phyloP scores from a whole-genome alignment of 2,329 filamentous ascomycete genomes.

The Cladophialophora chaetospira region DNA sequence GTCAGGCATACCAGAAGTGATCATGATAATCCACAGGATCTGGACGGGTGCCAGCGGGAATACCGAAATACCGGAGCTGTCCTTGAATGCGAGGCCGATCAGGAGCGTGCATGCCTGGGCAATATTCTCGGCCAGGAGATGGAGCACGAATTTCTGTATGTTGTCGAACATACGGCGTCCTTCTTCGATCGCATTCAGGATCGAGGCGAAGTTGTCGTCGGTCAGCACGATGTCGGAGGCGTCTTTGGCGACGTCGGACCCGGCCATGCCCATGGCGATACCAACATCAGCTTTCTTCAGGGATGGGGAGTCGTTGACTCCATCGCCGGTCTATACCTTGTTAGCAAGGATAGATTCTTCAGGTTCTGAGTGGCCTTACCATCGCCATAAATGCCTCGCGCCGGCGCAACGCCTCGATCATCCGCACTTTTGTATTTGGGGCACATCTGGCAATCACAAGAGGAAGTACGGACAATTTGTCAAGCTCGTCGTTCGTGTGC shows the following conservation, averaged over 20 bases:
- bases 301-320: constrained; percentile 83
- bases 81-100: constrained; percentile 79
- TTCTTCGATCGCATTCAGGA: constrained; percentile 80
- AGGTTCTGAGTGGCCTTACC: constrained; percentile 37
- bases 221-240: constrained; percentile 68
- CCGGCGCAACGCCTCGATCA: constrained; percentile 66
- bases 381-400: constrained; percentile 77
- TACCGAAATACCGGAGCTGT: constrained; percentile 69
- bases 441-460: constrained; percentile 62
- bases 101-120: constrained; percentile 80
- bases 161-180: constrained; percentile 86
- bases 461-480: constrained; percentile 53
- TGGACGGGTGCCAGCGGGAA: constrained; percentile 84
- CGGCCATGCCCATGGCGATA: constrained; percentile 81
- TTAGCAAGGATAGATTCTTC: neutral
- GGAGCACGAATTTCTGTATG: constrained; percentile 84
- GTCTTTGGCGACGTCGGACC: constrained; percentile 79
- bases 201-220: constrained; percentile 85
- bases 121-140: constrained; percentile 77
- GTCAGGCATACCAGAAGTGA: constrained; percentile 83
- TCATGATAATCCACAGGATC: constrained; percentile 93
- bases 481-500: constrained; percentile 70
- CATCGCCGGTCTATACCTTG: constrained; percentile 67
- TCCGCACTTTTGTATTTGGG: constrained; percentile 72
- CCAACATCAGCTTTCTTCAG: constrained; percentile 80